Evolutionary conservation across 345 rosid genomes (phyloP).

Genomic region (Draba incana): DNA sequence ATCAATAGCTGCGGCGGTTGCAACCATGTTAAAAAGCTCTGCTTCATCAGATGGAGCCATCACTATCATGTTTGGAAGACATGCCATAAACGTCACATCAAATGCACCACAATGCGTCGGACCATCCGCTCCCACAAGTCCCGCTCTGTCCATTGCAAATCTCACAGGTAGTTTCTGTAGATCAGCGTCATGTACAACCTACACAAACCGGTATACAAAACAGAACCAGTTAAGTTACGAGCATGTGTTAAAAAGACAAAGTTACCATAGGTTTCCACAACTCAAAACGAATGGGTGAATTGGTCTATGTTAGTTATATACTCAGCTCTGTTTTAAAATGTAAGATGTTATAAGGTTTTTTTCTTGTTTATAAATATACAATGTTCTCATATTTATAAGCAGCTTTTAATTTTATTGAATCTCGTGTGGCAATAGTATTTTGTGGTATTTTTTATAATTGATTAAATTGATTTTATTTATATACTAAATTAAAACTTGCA

Average conservation of each 20-base stretch:
- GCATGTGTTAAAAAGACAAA: neutral
- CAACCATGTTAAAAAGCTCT: constrained; percentile 96
- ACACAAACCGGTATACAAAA: constrained; percentile 22
- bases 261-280: no score
- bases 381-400: no score
- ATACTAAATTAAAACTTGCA: no score
- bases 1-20: constrained; percentile 87
- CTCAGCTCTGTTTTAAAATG: no score
- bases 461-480: no score
- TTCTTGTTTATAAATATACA: no score
- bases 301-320: no score
- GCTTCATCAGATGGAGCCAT: constrained; percentile 99
- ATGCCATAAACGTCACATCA: constrained; percentile 96
- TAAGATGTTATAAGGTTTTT: no score
- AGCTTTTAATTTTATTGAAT: no score
- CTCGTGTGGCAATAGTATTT: no score
- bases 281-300: no score
- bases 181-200: constrained; percentile 98
- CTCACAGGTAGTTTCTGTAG: constrained; percentile 93
- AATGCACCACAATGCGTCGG: constrained; percentile 97
- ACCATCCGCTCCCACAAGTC: constrained; percentile 98
- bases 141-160: constrained; percentile 99
- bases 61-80: constrained; percentile 98
- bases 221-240: neutral
- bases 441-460: no score